A percentile compares a stretch with the other conserved stretches of the same genome.
These are phyloP conservation scores for Diacronema lutheri DNA, from an alignment of 78 protist genomes.

Conservation along the genomic window DNA sequence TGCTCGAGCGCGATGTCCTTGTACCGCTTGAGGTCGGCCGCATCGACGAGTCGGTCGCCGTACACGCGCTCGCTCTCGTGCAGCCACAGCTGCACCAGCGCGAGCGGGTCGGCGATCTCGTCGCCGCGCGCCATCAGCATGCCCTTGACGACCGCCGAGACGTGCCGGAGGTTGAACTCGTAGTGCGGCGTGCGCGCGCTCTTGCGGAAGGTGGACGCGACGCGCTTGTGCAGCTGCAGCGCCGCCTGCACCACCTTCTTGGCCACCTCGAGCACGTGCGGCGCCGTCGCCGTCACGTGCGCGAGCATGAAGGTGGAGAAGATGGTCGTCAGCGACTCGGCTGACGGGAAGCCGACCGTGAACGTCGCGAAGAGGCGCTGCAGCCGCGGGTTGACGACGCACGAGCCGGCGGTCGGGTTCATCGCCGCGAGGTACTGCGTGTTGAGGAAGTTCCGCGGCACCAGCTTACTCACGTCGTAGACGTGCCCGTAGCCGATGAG, in stretches of 20 bases:
- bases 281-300: not conserved
- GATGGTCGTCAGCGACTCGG: constrained; percentile 34
- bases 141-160: constrained; percentile 63
- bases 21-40: constrained; percentile 34
- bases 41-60: constrained; percentile 57
- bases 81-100: constrained; percentile 47
- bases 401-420: constrained; percentile 87
- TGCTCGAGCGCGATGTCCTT: not conserved
- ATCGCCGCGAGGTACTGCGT: constrained; percentile 64
- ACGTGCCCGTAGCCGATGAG: constrained; percentile 71
- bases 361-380: constrained; percentile 78
- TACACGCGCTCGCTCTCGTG: constrained; percentile 71
- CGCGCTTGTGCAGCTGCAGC: constrained; percentile 50
- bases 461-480: constrained; percentile 56
- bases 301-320: constrained; percentile 43
- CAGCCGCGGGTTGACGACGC: constrained; percentile 68
- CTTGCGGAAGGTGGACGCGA: constrained; percentile 47
- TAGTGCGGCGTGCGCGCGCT: constrained; percentile 85
- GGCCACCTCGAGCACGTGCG: not conserved
- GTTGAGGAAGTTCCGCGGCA: not conserved
- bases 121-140: constrained; percentile 16
- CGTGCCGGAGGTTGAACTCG: constrained; percentile 83
- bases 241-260: constrained; percentile 37
- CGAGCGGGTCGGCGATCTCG: constrained; percentile 33
- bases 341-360: constrained; percentile 57